phyloP scores from a whole-genome alignment of 768 basidiomycete genomes.

The Collybia mongolica region DNA sequence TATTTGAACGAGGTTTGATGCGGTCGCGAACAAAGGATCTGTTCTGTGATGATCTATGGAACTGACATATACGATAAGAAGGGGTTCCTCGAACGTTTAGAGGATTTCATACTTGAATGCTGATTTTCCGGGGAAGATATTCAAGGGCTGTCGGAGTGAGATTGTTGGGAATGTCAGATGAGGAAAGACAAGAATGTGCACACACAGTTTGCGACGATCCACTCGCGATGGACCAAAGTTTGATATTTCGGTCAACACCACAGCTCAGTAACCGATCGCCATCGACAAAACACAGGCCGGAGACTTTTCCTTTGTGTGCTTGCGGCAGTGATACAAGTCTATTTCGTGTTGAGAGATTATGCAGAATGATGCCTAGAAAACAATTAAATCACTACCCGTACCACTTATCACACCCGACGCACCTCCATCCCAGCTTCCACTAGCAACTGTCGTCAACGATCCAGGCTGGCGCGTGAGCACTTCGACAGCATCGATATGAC shows the following conservation, averaged over 20 bases:
- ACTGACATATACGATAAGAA: conserved; percentile 37
- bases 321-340: conserved; percentile 55
- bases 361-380: conserved; percentile 74
- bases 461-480: conserved; percentile 71
- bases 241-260: conserved; percentile 80
- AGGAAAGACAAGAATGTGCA: conserved; percentile 18
- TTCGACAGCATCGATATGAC: conserved; percentile 95
- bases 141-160: conserved; percentile 52
- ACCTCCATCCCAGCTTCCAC: conserved; percentile 97
- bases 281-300: conserved; percentile 75
- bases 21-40: conserved; percentile 90
- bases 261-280: conserved; percentile 69
- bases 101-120: conserved; percentile 77
- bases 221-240: conserved; percentile 66
- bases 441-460: conserved; percentile 77
- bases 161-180: neutral
- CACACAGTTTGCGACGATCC: conserved; percentile 27
- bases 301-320: conserved; percentile 85
- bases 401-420: conserved; percentile 26
- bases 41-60: conserved; percentile 92
- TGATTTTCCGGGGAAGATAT: conserved; percentile 80
- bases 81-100: neutral
- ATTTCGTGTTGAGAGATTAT: conserved; percentile 66
- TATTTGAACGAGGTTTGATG: conserved; percentile 89
- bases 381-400: neutral